Percentiles rank a stretch among this genome's conserved stretches.
Evolutionary conservation across 208 protist genomes (phyloP).

Genomic region (Trypanosoma theileri): DNA sequence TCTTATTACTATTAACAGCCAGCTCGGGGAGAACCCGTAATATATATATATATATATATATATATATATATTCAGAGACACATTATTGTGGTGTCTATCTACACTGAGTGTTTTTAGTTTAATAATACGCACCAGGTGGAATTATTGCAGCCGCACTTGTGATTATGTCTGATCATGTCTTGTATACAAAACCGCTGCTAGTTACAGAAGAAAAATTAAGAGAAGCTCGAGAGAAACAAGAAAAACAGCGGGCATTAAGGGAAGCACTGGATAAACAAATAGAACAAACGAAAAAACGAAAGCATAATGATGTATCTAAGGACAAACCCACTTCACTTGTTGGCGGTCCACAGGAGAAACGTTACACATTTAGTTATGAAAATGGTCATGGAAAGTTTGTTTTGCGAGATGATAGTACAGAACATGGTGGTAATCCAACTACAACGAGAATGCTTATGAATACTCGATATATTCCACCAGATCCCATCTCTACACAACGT

Average conservation of each 20-base stretch:
- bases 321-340: conserved; percentile 14
- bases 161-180: conserved; percentile 38
- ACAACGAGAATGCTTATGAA: neutral
- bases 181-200: conserved; percentile 47
- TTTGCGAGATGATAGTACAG: conserved; percentile 2
- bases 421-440: neutral
- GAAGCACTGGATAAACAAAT: conserved; percentile 76
- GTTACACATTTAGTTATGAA: conserved; percentile 57
- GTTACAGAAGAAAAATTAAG: conserved; percentile 66
- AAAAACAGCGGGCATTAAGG: conserved; percentile 60
- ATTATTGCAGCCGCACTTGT: neutral
- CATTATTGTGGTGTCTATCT: too few relatives aligned
- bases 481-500: neutral
- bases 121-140: neutral
- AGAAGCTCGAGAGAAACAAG: conserved; percentile 54
- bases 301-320: conserved; percentile 5
- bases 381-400: conserved; percentile 45
- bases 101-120: neutral
- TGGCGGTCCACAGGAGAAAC: conserved; percentile 18
- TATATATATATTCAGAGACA: too few relatives aligned
- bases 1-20: too few relatives aligned
- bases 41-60: too few relatives aligned
- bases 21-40: too few relatives aligned
- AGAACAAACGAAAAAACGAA: conserved; percentile 33
- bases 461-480: neutral